phyloP scores from a whole-genome alignment of 2,329 filamentous ascomycete species.

The Colletotrichum magnum region DNA sequence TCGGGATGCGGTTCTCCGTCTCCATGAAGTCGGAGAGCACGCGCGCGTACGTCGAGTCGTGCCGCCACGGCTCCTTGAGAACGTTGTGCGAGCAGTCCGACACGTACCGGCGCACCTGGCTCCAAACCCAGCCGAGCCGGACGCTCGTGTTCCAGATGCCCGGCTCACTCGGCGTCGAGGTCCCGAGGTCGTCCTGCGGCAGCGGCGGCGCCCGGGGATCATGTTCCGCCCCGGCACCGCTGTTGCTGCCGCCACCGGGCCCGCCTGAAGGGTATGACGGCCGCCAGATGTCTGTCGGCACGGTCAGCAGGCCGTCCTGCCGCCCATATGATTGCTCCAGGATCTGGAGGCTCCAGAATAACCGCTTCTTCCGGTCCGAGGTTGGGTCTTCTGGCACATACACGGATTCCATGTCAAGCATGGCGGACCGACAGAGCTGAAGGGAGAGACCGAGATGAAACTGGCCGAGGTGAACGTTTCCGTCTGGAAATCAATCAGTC shows the following conservation, averaged over 20 bases:
- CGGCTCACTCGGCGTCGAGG: constrained; percentile 54
- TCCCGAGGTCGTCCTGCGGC: constrained; percentile 60
- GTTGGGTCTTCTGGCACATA: constrained; percentile 53
- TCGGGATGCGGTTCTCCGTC: constrained; percentile 62
- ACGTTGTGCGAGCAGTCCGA: constrained; percentile 62
- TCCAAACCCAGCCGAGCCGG: constrained; percentile 67
- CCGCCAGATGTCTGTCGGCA: constrained; percentile 58
- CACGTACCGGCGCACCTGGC: constrained; percentile 60
- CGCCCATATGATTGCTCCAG: constrained; percentile 65
- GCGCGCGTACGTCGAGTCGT: constrained; percentile 66
- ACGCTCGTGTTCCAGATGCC: constrained; percentile 66
- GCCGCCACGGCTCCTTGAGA: constrained; percentile 64
- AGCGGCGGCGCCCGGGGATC: constrained; percentile 56
- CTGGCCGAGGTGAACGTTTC: constrained; percentile 62
- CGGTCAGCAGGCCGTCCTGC: constrained; percentile 59
- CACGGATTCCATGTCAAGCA: constrained; percentile 59
- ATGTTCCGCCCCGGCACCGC: constrained; percentile 44
- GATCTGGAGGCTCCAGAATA: constrained; percentile 67
- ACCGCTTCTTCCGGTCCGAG: constrained; percentile 61
- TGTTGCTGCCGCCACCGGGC: background rate
- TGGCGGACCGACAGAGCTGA: constrained; percentile 65
- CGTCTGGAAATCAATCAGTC: constrained; percentile 53
- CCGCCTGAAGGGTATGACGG: constrained; percentile 48
- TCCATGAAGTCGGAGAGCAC: constrained; percentile 66
- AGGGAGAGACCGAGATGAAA: constrained; percentile 65